phyloP scores from a whole-genome alignment of 1,139 yeast species.

The Hemisphaericaspora lyxosophila region DNA sequence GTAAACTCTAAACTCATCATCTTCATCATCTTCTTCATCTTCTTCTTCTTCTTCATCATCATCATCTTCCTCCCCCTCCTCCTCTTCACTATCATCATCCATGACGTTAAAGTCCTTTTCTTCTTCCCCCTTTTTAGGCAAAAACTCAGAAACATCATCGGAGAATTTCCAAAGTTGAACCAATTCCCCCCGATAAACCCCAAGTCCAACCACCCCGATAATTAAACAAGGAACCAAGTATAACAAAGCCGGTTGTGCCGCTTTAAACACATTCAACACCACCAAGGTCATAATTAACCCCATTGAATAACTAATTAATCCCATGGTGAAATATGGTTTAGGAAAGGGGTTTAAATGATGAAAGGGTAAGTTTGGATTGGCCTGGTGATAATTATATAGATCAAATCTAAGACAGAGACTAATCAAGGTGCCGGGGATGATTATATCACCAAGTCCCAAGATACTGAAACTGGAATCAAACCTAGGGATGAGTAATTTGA shows the following conservation, averaged over 20 bases:
- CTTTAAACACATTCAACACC: slow-evolving; percentile 35
- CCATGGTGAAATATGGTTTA: slow-evolving; percentile 45
- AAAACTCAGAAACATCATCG: slow-evolving; percentile 21
- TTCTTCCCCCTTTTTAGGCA: slow-evolving; percentile 6
- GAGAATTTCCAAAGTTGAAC: slow-evolving; percentile 30
- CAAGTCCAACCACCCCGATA: slow-evolving; percentile 7
- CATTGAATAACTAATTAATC: slow-evolving; percentile 43
- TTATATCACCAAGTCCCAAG: slow-evolving; percentile 63
- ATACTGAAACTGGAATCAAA: slow-evolving; percentile 15
- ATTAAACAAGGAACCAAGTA: slow-evolving; percentile 53
- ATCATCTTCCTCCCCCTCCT: slow-evolving; percentile 14
- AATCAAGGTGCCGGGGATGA: slow-evolving; percentile 54
- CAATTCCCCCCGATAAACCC: slow-evolving; percentile 36
- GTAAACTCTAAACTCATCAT: slow-evolving; percentile 8
- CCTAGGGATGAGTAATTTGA: slow-evolving; percentile 52
- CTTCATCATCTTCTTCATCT: slow-evolving; percentile 18
- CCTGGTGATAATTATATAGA: slow-evolving; percentile 34
- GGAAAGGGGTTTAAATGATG: slow-evolving; percentile 40
- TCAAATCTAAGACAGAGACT: slow-evolving; percentile 54
- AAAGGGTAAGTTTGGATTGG: slow-evolving; percentile 22
- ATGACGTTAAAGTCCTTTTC: slow-evolving; percentile 12
- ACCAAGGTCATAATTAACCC: slow-evolving; percentile 46
- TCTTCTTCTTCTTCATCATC: slow-evolving; percentile 15
- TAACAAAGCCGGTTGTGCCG: slow-evolving; percentile 68
- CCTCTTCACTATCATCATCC: slow-evolving; percentile 16